Evolutionary conservation across 2,329 filamentous ascomycete genomes (phyloP).

Genomic region (Elsinoe fawcettii): DNA sequence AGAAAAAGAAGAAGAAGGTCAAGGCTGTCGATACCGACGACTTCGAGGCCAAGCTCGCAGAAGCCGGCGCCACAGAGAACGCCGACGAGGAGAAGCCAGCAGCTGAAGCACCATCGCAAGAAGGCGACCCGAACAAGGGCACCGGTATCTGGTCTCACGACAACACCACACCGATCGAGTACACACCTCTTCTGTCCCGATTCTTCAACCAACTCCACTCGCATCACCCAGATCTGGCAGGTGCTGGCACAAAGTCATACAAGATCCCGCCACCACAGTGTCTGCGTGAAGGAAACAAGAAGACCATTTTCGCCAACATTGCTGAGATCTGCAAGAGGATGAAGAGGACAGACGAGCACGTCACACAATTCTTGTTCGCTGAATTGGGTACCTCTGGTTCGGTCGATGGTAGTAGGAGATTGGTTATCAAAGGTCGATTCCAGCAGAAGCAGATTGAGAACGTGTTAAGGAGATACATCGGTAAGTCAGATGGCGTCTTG

Average conservation of each 20-base stretch:
- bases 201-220: constrained; percentile 94
- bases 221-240: constrained; percentile 92
- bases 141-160: constrained; percentile 88
- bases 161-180: constrained; percentile 68
- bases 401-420: constrained; percentile 81
- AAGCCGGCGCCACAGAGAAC: constrained; percentile 48
- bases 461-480: constrained; percentile 89
- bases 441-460: constrained; percentile 99
- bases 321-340: constrained; percentile 98
- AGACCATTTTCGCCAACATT: constrained; percentile 99
- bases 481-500: constrained; percentile 45
- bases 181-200: constrained; percentile 75
- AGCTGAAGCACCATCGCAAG: constrained; percentile 36
- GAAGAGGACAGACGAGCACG: constrained; percentile 91
- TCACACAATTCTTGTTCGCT: constrained; percentile 93
- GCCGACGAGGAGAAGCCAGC: constrained; percentile 47
- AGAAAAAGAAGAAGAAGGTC: constrained; percentile 73
- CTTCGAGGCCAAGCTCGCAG: constrained; percentile 59
- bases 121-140: constrained; percentile 75
- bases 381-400: constrained; percentile 96
- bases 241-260: constrained; percentile 72
- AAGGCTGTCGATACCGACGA: constrained; percentile 55
- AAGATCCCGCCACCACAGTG: constrained; percentile 99
- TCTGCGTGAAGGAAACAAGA: constrained; percentile 99
- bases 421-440: constrained; percentile 99